Evolutionary conservation across 106 monocot species (phyloP).

Genomic region (Chionographis japonica): DNA sequence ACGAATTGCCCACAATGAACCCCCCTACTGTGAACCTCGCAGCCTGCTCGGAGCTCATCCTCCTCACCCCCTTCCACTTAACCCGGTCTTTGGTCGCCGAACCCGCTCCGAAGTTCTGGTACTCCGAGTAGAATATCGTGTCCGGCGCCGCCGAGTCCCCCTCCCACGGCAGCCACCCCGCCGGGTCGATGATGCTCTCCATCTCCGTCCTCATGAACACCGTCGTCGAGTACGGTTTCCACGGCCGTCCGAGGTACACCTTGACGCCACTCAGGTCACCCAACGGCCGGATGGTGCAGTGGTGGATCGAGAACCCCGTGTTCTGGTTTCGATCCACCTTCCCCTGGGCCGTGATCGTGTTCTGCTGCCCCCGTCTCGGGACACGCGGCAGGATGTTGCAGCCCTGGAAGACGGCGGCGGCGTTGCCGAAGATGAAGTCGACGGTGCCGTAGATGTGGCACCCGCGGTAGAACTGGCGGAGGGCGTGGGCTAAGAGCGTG

Average conservation of each 20-base stretch:
- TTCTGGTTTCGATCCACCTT: constrained; percentile 21
- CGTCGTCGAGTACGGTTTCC: constrained; percentile 23
- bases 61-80: constrained; percentile 16
- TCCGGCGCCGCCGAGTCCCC: background rate
- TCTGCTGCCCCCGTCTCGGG: constrained; percentile 14
- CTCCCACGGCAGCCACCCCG: constrained; percentile 13
- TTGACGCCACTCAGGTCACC: background rate
- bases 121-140: constrained; percentile 19
- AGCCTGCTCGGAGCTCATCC: constrained; percentile 6
- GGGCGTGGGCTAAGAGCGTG: constrained; percentile 26
- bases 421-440: constrained; percentile 28
- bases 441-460: constrained; percentile 21
- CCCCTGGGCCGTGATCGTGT: constrained; percentile 34
- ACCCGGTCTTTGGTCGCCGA: constrained; percentile 6
- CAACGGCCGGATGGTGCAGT: constrained; percentile 7
- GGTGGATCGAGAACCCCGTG: constrained; percentile 26
- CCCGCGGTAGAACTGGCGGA: constrained; percentile 30
- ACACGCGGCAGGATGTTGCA: constrained; percentile 12
- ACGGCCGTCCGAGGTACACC: constrained; percentile 9
- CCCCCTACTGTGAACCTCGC: constrained; percentile 7
- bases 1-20: constrained; percentile 11
- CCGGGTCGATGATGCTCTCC: constrained; percentile 1
- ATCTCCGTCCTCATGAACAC: constrained; percentile 8
- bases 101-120: constrained; percentile 8
- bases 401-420: constrained; percentile 22